A percentile compares a stretch with the other conserved stretches of the same genome.
phyloP scores from a whole-genome alignment of 768 basidiomycete species.

The Termitomyces sp. region DNA sequence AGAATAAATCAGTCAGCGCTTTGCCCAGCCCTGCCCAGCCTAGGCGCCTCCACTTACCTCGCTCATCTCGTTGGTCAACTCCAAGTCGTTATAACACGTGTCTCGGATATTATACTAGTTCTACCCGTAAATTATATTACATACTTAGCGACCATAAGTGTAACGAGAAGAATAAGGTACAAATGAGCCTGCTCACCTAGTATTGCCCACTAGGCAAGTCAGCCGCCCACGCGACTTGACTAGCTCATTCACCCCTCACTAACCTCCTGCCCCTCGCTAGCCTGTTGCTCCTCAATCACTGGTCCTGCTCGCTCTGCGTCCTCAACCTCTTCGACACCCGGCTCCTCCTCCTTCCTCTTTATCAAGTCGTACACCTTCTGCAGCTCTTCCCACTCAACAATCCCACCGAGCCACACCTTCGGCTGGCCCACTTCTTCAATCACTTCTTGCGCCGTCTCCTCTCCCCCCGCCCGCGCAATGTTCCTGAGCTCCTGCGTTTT shows the following conservation, averaged over 20 bases:
- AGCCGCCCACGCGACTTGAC: too few species aligned
- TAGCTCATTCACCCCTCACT: too few species aligned
- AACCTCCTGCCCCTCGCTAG: too few species aligned
- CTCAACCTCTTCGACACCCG: background rate
- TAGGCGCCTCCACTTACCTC: background rate
- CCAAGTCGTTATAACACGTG: background rate
- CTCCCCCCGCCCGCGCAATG: slow-evolving; percentile 40
- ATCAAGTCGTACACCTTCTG: background rate
- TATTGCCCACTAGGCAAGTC: too few species aligned
- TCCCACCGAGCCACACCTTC: slow-evolving; percentile 35
- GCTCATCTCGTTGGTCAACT: background rate
- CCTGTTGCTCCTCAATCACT: background rate
- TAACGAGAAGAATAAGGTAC: too few species aligned
- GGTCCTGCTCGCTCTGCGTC: background rate
- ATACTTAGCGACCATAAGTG: too few species aligned
- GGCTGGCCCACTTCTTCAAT: slow-evolving; percentile 33
- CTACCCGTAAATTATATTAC: too few species aligned
- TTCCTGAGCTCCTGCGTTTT: slow-evolving; percentile 35
- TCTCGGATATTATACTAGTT: background rate
- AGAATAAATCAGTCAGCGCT: background rate
- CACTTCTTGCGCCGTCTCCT: slow-evolving; percentile 30
- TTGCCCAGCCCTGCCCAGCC: background rate
- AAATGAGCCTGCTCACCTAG: too few species aligned
- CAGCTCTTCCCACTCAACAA: slow-evolving; percentile 6
- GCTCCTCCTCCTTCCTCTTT: background rate